These are phyloP conservation scores for Penicillium sp. DNA, from an alignment of 2,329 filamentous ascomycete species.

Conservation along the genomic window DNA sequence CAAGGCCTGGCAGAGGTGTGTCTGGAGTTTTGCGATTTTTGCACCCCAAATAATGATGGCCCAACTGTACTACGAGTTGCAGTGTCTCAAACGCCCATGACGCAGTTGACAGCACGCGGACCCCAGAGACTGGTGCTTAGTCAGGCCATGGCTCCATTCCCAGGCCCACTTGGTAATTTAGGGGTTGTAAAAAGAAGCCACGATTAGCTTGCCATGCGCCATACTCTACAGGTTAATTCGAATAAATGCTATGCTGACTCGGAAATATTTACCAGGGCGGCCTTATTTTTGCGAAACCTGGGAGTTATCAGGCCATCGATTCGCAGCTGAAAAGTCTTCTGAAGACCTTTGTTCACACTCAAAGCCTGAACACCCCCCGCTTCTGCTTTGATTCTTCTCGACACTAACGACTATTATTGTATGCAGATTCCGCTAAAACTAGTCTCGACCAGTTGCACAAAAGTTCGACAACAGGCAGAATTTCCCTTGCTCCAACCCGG, in stretches of 20 bases:
- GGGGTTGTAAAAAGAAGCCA: background rate
- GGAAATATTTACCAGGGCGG: background rate
- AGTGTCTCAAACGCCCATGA: background rate
- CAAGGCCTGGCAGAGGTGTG: background rate
- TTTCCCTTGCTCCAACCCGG: background rate
- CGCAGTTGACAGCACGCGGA: background rate
- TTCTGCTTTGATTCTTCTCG: background rate
- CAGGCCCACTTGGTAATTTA: background rate
- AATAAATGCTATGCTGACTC: background rate
- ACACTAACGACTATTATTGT: background rate
- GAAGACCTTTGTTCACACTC: background rate
- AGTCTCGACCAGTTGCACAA: background rate
- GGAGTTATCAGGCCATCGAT: background rate
- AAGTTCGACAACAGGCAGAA: slow-evolving; percentile 1
- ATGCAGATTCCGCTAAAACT: background rate
- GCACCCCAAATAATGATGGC: background rate
- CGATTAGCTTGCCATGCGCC: background rate
- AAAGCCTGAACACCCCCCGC: background rate
- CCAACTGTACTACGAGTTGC: background rate
- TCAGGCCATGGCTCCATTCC: background rate
- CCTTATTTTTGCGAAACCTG: background rate
- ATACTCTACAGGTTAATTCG: background rate
- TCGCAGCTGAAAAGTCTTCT: background rate
- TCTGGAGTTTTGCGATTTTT: background rate
- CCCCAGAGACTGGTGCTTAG: background rate